Evolutionary conservation across 305 asterid genomes (phyloP), one percentile per base, ranked within the genome.

Genomic region (Rubia balearica): DNA sequence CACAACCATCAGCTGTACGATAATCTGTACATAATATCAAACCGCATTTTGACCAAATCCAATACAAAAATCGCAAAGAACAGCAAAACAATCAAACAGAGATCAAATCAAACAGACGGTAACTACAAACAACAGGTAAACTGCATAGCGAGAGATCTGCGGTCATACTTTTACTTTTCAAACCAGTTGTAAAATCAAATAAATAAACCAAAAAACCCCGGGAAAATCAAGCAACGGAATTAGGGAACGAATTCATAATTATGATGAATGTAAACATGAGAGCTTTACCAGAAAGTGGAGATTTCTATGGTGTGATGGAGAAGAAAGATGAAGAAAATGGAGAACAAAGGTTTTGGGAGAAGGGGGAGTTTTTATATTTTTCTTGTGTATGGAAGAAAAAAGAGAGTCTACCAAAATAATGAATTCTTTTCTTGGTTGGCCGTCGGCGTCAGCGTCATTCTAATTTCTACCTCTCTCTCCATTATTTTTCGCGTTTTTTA

Each of bases 361-460:
- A 21, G 66, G 42, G 45, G 30, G 46, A 57, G 71, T 67, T 21
- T 53, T 72, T 9, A 60, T 65, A 7, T 19, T 12, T 57, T 57
- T 57, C 14, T 70, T 57, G 67, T 61, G 76, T 71, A 76, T 55
- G 72, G 27, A 36, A 76, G 27, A 36, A 76, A 72, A 77, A 84
- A 84, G 78, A 80, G 4, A 81, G 86, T 80, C 81, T 74, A 63
- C 76, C 57, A 4, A 22, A 71, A 66, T 71, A 71, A 65, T 62
- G 76, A 77, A 72, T 57, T 62, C 66, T 62, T 51, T 42, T 78
- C 36, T 77, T 71, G 83, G 83, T 77, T 79, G 84, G 84, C 84
- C 77, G 84, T 84, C 88, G 80, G 86, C 70, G 75, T 79, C 83
- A 60, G 21, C 55, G 10, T 5, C 24, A 30, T 48, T 27, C 40